These are phyloP conservation scores for Brettanomyces bruxellensis DNA, from an alignment of 805 yeast genomes.

Conservation along the genomic window DNA sequence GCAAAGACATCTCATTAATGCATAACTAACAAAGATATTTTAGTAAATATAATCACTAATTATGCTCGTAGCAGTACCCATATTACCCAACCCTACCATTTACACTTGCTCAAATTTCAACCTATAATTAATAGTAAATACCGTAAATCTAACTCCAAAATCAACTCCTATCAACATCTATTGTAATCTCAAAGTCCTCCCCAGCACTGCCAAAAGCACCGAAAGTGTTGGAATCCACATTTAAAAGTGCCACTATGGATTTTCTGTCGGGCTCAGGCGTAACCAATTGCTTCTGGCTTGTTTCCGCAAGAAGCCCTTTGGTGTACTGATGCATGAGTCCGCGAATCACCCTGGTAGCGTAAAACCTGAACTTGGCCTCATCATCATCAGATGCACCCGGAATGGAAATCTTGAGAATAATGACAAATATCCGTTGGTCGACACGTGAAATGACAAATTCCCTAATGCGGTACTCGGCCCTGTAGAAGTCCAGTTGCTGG, in stretches of 20 bases:
- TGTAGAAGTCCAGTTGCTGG: slow-evolving; percentile 41
- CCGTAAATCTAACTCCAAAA: not conserved
- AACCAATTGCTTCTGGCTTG: not conserved
- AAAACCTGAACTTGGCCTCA: slow-evolving; percentile 46
- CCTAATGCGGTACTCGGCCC: slow-evolving; percentile 37
- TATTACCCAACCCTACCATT: no score
- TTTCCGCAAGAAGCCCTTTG: slow-evolving; percentile 4
- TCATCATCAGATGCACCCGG: slow-evolving; percentile 67
- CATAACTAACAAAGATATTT: no score
- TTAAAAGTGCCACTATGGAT: slow-evolving; percentile 14
- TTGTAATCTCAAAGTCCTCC: slow-evolving; percentile 32
- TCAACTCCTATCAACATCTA: slow-evolving; percentile 25
- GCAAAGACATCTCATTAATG: no score
- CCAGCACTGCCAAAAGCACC: slow-evolving; percentile 22
- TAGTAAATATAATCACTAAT: no score
- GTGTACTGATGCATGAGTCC: slow-evolving; percentile 20
- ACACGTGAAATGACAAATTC: slow-evolving; percentile 50
- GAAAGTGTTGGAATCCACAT: slow-evolving; percentile 16
- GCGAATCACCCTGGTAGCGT: slow-evolving; percentile 34
- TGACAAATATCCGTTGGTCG: slow-evolving; percentile 50
- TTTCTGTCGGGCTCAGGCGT: slow-evolving; percentile 10
- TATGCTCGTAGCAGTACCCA: no score
- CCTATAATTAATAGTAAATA: no score
- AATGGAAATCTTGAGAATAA: slow-evolving; percentile 48
- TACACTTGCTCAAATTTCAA: no score